Evolutionary conservation across 192 early-diverging fungal species (phyloP).

Genomic region (Rhizophagus sp.): DNA sequence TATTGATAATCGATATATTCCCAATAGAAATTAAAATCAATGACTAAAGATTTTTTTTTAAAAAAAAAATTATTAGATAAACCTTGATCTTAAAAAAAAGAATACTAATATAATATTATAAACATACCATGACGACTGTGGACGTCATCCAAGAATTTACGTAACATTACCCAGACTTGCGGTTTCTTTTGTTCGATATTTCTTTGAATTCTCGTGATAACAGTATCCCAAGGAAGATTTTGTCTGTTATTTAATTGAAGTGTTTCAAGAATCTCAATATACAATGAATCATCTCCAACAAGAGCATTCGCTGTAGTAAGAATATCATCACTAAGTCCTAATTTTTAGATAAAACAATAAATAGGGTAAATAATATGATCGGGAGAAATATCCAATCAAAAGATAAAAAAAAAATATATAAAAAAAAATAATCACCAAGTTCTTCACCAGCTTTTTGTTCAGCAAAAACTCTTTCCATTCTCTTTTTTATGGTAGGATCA

Average conservation of each 20-base stretch:
- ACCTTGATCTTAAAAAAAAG: not conserved
- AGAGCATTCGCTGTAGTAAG: conserved; percentile 36
- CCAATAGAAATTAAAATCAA: not conserved
- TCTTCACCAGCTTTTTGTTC: conserved; percentile 43
- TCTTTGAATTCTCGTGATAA: conserved; percentile 36
- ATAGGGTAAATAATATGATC: not conserved
- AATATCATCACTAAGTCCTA: conserved; percentile 35
- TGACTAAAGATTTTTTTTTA: not conserved
- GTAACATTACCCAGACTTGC: conserved; percentile 34
- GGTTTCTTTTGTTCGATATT: conserved; percentile 37
- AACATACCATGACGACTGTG: conserved; percentile 31
- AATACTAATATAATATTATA: not conserved
- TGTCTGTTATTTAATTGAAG: conserved; percentile 44
- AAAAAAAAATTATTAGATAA: not conserved
- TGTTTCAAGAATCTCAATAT: conserved; percentile 43
- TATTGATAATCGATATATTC: not conserved
- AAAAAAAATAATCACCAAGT: conserved; percentile 34
- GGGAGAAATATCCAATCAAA: too few relatives aligned
- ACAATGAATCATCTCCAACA: conserved; percentile 41
- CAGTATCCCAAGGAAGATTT: conserved; percentile 45
- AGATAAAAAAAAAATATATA: not conserved
- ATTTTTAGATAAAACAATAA: not conserved
- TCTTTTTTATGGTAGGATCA: conserved; percentile 27
- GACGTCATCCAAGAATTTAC: conserved; percentile 39
- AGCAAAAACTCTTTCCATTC: conserved; percentile 44